These are phyloP conservation scores for Viola pubescens DNA, from an alignment of 441 rosid genomes.

Conservation along the genomic window DNA sequence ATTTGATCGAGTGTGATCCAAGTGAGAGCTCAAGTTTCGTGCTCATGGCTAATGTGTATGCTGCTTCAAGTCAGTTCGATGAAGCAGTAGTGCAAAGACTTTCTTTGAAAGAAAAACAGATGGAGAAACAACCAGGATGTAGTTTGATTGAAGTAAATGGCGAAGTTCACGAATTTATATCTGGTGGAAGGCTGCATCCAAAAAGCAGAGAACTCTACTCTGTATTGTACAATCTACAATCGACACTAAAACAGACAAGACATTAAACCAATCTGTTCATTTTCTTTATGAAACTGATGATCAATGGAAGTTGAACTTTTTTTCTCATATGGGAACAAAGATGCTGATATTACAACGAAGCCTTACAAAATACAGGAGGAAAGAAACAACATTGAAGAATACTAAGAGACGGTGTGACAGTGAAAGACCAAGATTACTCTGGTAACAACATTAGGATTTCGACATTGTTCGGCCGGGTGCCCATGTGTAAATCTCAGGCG, in stretches of 20 bases:
- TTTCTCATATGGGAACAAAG: not conserved
- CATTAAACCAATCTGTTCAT: not conserved
- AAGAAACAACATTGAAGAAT: constrained; percentile 3
- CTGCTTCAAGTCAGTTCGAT: constrained; percentile 38
- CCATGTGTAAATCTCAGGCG: constrained; percentile 70
- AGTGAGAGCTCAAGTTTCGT: constrained; percentile 41
- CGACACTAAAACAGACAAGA: constrained; percentile 16
- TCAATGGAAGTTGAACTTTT: too few species aligned
- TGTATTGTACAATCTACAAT: constrained; percentile 31
- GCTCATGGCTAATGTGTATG: constrained; percentile 37
- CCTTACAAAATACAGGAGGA: not conserved
- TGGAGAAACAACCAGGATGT: constrained; percentile 42
- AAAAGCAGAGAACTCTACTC: constrained; percentile 41
- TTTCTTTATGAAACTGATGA: not conserved
- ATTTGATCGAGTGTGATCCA: constrained; percentile 32
- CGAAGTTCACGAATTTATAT: constrained; percentile 34
- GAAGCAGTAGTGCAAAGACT: constrained; percentile 38
- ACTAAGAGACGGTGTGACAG: not conserved
- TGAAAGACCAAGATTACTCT: not conserved
- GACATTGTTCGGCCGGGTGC: constrained; percentile 46
- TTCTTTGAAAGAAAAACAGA: constrained; percentile 29
- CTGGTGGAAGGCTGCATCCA: constrained; percentile 40
- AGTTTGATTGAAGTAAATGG: constrained; percentile 46
- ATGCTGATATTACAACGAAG: not conserved
- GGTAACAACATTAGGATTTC: constrained; percentile 29